Evolutionary conservation across 1,139 yeast species (phyloP).

Genomic region (Scheffersomyces segobiensis): DNA sequence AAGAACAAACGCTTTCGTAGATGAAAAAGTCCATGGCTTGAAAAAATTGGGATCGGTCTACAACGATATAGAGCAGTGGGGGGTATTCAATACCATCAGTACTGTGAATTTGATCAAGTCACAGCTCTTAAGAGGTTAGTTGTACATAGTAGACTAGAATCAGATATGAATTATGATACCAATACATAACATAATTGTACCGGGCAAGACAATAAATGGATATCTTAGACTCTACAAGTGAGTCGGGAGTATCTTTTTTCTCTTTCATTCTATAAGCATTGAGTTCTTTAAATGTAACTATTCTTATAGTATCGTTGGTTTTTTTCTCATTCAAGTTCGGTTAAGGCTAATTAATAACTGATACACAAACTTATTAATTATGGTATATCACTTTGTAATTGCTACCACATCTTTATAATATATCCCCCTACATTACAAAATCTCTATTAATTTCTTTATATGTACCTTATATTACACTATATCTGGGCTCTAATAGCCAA

Average conservation of each 20-base stretch:
- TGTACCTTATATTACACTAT: not conserved
- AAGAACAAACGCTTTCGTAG: slow-evolving; percentile 67
- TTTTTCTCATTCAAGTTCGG: too few relatives aligned
- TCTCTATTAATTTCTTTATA: not conserved
- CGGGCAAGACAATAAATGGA: not conserved
- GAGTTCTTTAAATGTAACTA: not conserved
- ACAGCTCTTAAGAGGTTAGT: slow-evolving; percentile 66
- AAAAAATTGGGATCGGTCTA: slow-evolving; percentile 59
- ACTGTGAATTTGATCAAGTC: slow-evolving; percentile 69
- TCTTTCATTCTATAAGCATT: not conserved
- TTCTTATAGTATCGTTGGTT: not conserved
- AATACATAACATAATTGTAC: not conserved
- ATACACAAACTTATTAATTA: too few relatives aligned
- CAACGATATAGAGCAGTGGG: slow-evolving; percentile 71
- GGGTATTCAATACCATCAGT: slow-evolving; percentile 66
- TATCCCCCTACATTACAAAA: not conserved
- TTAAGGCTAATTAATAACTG: too few relatives aligned
- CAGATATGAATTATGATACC: not conserved
- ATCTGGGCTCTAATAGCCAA: slow-evolving; percentile 40
- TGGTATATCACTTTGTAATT: not conserved
- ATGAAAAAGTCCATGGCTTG: slow-evolving; percentile 56
- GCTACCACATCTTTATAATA: too few relatives aligned
- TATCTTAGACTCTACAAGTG: not conserved
- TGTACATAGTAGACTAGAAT: not conserved
- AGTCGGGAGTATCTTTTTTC: not conserved